These are phyloP conservation scores for Starmerella vaccinii DNA, from an alignment of 805 yeast species.

Conservation along the genomic window DNA sequence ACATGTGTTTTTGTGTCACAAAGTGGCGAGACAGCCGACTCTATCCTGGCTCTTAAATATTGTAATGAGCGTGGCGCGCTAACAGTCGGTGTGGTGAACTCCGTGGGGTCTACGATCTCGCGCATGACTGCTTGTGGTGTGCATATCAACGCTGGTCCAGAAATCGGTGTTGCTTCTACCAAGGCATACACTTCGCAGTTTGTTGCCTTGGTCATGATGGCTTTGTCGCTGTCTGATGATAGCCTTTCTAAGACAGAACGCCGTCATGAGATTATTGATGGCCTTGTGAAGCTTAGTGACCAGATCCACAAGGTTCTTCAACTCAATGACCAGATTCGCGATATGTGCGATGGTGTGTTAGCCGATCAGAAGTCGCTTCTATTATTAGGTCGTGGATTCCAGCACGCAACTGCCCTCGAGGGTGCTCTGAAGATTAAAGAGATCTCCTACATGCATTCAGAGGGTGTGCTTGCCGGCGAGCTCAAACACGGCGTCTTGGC, in stretches of 20 bases:
- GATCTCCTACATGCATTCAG: constrained; percentile 97
- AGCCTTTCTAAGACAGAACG: constrained; percentile 65
- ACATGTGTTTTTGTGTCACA: constrained; percentile 96
- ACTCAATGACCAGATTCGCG: constrained; percentile 63
- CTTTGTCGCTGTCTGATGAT: constrained; percentile 88
- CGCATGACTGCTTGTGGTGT: constrained; percentile 98
- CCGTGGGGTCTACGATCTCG: constrained; percentile 94
- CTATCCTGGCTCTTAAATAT: constrained; percentile 87
- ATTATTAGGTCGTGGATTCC: constrained; percentile 94
- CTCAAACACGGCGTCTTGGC: constrained; percentile 97
- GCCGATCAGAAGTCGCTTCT: constrained; percentile 77
- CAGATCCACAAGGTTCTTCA: constrained; percentile 71
- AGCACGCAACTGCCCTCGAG: constrained; percentile 92
- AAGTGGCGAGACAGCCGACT: constrained; percentile 98
- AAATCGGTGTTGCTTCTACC: constrained; percentile 98
- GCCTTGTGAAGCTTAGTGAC: constrained; percentile 69
- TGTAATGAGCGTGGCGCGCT: constrained; percentile 95
- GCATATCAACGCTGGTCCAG: constrained; percentile 98
- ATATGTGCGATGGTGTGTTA: constrained; percentile 60
- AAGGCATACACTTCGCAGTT: constrained; percentile 98
- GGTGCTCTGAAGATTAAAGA: constrained; percentile 98
- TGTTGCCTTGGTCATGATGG: constrained; percentile 94
- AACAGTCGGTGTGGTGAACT: constrained; percentile 93
- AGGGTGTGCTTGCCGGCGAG: constrained; percentile 98
- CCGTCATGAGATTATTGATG: constrained; percentile 76